phyloP scores from a whole-genome alignment of 805 yeast species.

The Saturnispora hagleri region DNA sequence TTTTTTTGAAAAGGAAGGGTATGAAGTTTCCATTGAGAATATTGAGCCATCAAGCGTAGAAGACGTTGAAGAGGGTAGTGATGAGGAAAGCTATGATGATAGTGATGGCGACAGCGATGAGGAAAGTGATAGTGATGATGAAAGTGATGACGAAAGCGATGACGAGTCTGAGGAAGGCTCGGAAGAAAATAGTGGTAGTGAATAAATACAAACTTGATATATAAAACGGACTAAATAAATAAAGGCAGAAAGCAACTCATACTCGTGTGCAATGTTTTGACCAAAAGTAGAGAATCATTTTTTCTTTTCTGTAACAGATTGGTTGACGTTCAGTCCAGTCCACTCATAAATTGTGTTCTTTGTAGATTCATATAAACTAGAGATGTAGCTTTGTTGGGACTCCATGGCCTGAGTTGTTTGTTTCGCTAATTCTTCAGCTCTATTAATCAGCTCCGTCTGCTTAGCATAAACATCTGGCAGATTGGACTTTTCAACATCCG shows the following conservation, averaged over 20 bases:
- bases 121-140: constrained; percentile 1
- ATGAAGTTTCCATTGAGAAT: constrained; percentile 49
- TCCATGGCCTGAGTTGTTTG: constrained; percentile 36
- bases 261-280: background rate
- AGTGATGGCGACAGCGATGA: constrained; percentile 10
- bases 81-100: constrained; percentile 10
- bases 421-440: constrained; percentile 36
- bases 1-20: constrained; percentile 46
- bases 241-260: background rate
- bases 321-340: constrained; percentile 65
- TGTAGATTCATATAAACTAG: constrained; percentile 25
- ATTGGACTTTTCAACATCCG: constrained; percentile 50
- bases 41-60: constrained; percentile 29
- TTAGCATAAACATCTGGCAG: constrained; percentile 56
- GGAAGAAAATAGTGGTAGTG: background rate
- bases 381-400: constrained; percentile 30
- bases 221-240: background rate
- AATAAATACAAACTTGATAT: background rate
- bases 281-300: constrained; percentile 11
- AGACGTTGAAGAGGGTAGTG: constrained; percentile 24
- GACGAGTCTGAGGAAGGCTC: background rate
- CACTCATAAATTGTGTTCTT: constrained; percentile 39
- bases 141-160: background rate
- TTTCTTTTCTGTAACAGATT: constrained; percentile 45
- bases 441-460: constrained; percentile 42